Evolutionary conservation across 2,329 filamentous ascomycete genomes (phyloP).

Genomic region (Botryosphaeria agaves): DNA sequence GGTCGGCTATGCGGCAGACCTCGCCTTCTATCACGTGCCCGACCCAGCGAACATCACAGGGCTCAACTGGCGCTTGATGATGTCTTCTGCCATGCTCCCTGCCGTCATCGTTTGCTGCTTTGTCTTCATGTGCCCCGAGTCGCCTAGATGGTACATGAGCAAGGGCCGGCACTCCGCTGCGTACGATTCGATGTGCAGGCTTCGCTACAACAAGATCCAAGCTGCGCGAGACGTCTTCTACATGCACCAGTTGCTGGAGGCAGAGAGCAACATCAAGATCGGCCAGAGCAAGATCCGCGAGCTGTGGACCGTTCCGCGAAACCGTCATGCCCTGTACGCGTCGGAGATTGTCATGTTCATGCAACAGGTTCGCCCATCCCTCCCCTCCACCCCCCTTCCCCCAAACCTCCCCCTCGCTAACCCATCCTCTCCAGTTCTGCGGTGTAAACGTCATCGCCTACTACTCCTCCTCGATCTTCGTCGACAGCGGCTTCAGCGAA

Average conservation of each 20-base stretch:
- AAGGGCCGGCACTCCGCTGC: conserved; percentile 26
- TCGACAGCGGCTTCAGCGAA: conserved; percentile 16
- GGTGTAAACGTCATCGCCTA: conserved; percentile 14
- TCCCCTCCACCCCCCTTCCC: background rate
- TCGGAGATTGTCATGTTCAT: conserved; percentile 12
- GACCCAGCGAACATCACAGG: conserved; percentile 37
- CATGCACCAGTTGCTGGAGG: conserved; percentile 17
- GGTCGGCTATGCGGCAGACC: conserved; percentile 41
- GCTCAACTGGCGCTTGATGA: conserved; percentile 50
- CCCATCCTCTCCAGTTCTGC: conserved; percentile 5
- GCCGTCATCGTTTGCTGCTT: conserved; percentile 15
- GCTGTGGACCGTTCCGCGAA: conserved; percentile 27
- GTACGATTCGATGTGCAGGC: conserved; percentile 28
- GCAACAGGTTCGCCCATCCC: conserved; percentile 3
- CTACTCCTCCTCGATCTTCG: conserved; percentile 19
- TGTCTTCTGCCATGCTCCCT: conserved; percentile 43
- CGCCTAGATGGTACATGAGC: conserved; percentile 33
- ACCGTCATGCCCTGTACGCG: conserved; percentile 25
- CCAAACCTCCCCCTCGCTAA: background rate
- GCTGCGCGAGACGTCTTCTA: conserved; percentile 41
- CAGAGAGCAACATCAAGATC: conserved; percentile 16
- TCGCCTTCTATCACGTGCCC: conserved; percentile 40
- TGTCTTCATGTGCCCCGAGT: conserved; percentile 22
- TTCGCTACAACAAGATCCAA: conserved; percentile 34
- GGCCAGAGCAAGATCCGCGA: conserved; percentile 16